These are phyloP conservation scores for Monosporascus sp. DNA, from an alignment of 2,329 filamentous ascomycete species.

Conservation along the genomic window DNA sequence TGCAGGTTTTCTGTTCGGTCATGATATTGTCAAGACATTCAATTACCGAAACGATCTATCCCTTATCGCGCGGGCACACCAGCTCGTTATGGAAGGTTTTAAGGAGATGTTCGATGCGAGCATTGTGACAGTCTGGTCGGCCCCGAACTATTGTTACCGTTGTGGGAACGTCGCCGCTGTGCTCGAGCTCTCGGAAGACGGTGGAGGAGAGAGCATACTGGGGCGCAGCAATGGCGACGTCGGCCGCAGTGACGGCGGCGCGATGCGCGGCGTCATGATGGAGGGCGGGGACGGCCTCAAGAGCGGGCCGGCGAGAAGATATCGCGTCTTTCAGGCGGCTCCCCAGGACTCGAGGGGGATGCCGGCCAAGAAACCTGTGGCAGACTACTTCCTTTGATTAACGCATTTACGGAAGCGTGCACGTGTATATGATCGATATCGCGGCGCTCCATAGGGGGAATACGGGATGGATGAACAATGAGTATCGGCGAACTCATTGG, in stretches of 20 bases:
- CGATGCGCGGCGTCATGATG: constrained; percentile 39
- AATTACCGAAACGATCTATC: constrained; percentile 91
- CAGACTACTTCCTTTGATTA: constrained; percentile 81
- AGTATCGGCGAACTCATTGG: no score
- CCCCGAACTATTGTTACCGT: constrained; percentile 93
- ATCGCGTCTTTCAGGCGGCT: constrained; percentile 93
- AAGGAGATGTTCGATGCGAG: constrained; percentile 98
- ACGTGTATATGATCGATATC: not conserved
- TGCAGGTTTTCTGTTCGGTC: constrained; percentile 91
- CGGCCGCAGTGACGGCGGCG: constrained; percentile 42
- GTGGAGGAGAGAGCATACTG: constrained; percentile 66
- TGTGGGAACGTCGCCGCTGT: constrained; percentile 96
- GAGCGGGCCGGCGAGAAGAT: constrained; percentile 77
- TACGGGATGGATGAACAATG: no score
- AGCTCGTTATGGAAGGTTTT: constrained; percentile 98
- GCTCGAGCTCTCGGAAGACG: constrained; percentile 85
- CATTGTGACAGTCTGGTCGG: constrained; percentile 98
- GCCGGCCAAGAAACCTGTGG: constrained; percentile 97
- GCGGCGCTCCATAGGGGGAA: no score
- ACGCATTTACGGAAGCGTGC: not conserved
- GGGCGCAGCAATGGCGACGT: constrained; percentile 68
- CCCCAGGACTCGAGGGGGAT: constrained; percentile 94
- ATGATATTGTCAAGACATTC: constrained; percentile 92
- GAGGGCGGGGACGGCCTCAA: constrained; percentile 39
- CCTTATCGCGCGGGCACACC: constrained; percentile 88